Base-by-base conservation (phyloP, 1,284 basidiomycete genomes). In the Apiotrichum sp. region DNA sequence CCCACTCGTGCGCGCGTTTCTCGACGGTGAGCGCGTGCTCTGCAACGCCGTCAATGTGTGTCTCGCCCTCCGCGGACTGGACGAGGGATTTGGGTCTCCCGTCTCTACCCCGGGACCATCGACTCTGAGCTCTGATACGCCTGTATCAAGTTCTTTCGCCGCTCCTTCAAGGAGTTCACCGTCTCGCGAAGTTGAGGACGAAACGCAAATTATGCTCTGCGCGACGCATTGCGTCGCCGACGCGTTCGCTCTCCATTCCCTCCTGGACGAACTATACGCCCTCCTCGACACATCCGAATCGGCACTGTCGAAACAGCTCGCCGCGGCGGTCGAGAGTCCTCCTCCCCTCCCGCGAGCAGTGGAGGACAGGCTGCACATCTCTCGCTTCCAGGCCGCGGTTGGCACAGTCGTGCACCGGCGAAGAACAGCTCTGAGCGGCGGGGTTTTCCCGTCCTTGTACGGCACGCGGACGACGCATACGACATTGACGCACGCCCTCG, bases 221-320 rank as follows among this genome's bases (percentile, higher is more conserved):
- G 83, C 85, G 3, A 81, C 85, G 9, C 87, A 88, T 65, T 88
- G 84, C 70, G 70, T 88, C 41, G 86, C 86, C 8, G 87, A 89
- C 67, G 86, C 86, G 32, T 87, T 87, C 83, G 86, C 87, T 3
- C 78, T 89, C 14, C 87, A 89, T 70, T 78, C 80, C 55, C 84
- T 85, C 58, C 84, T 84, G 10, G 86, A 87, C 67, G 85, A 88
- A 62, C 83, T 89, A 67, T 85, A 88, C 68, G 63, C 69, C 9
- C 74, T 88, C 14, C 47, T 33, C 7, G 50, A 52, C 6, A 36
- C 53, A 3, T 9, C n/a, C 10, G 33, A 33, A 10, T 50, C 46
- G 22, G 81, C 57, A 1, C 50, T 58, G 39, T n/a, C 11, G 4
- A 34, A 34, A 6, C 8, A 52, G 49, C 55, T 64, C 11, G n/a